Base-by-base conservation (phyloP, 2,329 filamentous ascomycete species). In the Venturia asperata region DNA sequence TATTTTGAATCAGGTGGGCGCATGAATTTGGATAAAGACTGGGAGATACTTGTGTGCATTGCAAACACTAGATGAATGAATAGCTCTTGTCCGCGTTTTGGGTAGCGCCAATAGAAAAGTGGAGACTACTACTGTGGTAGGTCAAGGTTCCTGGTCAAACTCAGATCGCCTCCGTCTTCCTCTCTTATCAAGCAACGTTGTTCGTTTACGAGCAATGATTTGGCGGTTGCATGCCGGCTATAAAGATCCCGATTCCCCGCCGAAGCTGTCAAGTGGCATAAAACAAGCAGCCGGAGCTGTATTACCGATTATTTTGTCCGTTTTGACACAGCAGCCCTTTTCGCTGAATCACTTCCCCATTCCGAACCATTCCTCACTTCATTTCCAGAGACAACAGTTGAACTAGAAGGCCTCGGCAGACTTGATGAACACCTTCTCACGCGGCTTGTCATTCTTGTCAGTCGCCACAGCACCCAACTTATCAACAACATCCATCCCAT, bases 401-500 rank as follows among this genome's bases (percentile, higher is more conserved):
- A n/a, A n/a, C 7, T 58, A 58, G 17, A 58, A 58, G 5, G 52
- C 52, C 27, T 58, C 52, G 37, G 52, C 52, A 21, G 52, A 58
- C 52, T 58, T 58, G 52, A 58, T 58, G 30, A 37, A 58, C 27
- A 58, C 52, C 52, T 58, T 58, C 27, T 58, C 52, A 58, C 30
- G 30, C 15, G 52, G 52, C 52, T 58, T 58, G 17, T 62, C 60
- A 21, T 15, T 19, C 64, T 91, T 87, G 17, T 78, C 79, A 34
- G 88, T 84, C n/a, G 95, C 79, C 73, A 97, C 94, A 0, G 85
- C 85, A 74, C 97, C 92, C 24, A 89, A 92, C 81, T 97, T 96
- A 77, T 92, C 94, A 72, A 92, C 87, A 72, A 99, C 76, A 75
- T 97, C 97, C 19, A 93, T 97, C 69, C 97, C 91, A 39, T 93